Conservation (phyloP, 1,139 yeast genomes). For the Magnusiomyces suaveolens region DNA sequence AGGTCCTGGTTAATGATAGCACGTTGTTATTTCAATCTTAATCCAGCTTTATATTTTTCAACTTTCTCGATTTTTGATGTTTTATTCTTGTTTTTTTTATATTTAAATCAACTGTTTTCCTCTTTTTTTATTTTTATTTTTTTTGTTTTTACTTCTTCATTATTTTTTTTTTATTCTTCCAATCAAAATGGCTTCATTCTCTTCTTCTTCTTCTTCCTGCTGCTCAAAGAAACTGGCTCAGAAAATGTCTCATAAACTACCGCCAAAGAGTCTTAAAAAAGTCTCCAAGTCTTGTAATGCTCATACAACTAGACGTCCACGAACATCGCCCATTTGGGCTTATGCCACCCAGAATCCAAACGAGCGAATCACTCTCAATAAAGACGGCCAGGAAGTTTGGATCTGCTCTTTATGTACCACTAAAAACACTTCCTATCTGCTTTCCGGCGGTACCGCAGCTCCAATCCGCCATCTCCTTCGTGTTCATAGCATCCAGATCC, state of each 20-base stretch:
- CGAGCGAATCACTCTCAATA: conserved; percentile 13
- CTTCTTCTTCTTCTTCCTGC: neutral
- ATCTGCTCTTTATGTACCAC: conserved; percentile 13
- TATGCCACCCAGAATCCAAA: conserved; percentile 14
- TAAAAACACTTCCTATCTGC: conserved; percentile 13
- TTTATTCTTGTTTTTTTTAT: too few species aligned
- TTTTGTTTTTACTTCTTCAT: too few species aligned
- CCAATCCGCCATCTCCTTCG: conserved; percentile 14
- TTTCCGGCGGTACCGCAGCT: conserved; percentile 16
- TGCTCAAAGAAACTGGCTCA: neutral
- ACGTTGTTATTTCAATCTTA: too few species aligned
- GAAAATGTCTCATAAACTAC: neutral
- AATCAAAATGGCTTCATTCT: neutral
- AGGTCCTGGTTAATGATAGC: too few species aligned
- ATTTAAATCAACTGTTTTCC: too few species aligned
- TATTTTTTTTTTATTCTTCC: too few species aligned
- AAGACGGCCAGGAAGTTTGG: conserved; percentile 16
- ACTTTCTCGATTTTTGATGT: too few species aligned
- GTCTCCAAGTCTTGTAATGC: neutral
- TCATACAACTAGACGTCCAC: conserved; percentile 11
- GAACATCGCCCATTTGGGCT: conserved; percentile 15
- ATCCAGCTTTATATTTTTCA: too few species aligned
- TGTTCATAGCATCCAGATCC: conserved; percentile 11
- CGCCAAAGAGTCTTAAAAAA: neutral
- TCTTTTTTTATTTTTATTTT: too few species aligned